phyloP scores from a whole-genome alignment of 306 rosid species.

The Abrus precatorius region DNA sequence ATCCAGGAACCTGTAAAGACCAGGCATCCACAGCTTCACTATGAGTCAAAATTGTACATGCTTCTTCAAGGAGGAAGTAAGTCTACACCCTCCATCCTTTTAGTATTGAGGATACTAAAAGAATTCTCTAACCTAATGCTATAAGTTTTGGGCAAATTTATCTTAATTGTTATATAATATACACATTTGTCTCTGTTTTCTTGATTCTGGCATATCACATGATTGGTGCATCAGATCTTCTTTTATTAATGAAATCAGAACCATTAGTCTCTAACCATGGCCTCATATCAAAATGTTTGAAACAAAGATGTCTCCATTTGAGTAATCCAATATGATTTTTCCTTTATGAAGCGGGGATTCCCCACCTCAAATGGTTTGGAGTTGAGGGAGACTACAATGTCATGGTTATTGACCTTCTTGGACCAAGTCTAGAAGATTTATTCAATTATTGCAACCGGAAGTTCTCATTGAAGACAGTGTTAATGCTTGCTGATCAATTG shows the following conservation, averaged over 20 bases:
- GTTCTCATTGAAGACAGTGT: constrained; percentile 86
- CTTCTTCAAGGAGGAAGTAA: constrained; percentile 99
- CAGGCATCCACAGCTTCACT: constrained; percentile 99
- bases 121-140: constrained; percentile 29
- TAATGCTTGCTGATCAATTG: constrained; percentile 99
- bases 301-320: constrained; percentile 42
- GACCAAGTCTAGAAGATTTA: constrained; percentile 98
- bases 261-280: constrained; percentile 26
- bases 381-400: constrained; percentile 95
- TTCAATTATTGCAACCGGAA: constrained; percentile 96
- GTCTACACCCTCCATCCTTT: constrained; percentile 43
- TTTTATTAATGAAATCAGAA: constrained; percentile 31
- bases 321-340: constrained; percentile 49
- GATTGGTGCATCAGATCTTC: neutral
- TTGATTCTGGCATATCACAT: constrained; percentile 6
- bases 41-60: constrained; percentile 98
- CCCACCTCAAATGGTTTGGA: constrained; percentile 99
- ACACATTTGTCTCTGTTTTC: constrained; percentile 20
- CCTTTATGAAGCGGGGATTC: constrained; percentile 85
- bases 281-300: constrained; percentile 29
- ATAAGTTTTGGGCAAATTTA: constrained; percentile 28
- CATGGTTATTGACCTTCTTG: constrained; percentile 99
- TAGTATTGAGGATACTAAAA: constrained; percentile 25
- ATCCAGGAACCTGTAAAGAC: constrained; percentile 91
- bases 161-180: neutral